Base-by-base conservation (phyloP, 1,284 basidiomycete species). In the Afroboletus lepidellus region DNA sequence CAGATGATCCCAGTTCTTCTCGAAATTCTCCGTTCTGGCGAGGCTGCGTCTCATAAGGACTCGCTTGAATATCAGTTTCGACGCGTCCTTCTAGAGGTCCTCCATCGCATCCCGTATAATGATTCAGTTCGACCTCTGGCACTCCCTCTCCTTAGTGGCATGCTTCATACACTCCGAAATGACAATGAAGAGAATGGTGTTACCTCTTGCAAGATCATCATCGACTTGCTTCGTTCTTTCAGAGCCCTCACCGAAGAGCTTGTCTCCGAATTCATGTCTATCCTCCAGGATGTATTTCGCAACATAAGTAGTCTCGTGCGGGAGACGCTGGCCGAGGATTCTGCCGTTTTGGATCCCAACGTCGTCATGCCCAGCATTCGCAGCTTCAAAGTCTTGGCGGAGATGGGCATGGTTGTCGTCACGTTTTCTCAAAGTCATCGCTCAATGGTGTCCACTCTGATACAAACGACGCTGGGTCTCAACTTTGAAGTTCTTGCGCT, bases 101-200 rank as follows among this genome's bases (percentile, higher is more conserved):
- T 98, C 23, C 90, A 96, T 69, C 89, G 94, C 24, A 77, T 98
- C 13, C 94, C 94, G 1, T 81, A 87, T 49, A 84, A 84, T 46
- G 96, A 99, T 54, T 77, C 83, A 9, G 78, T 94, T 43, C 82
- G 90, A 39, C 78, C 83, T 36, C 86, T 92, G 60, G 81, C 85
- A 24, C 74, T 81, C 27, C 71, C 80, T 16, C 82, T 98, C 44
- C 89, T 92, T 70, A 79, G 79, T 44, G 81, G 81, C 43, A 80
- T 98, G 81, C 79, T 98, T 48, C 79, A 90, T 59, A 77, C 95
- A 38, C 78, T 99, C 38, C 87, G 90, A 44, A 77, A 85, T 57
- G 98, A 99, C 75, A 98, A 97, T 66, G 97, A 99, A 73, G 97
- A 99, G 65, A 97, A 95, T 65, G 97, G 91, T 2, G 81, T 90